Percentiles rank a stretch among this genome's conserved stretches.
phyloP scores from a whole-genome alignment of 768 basidiomycete species.

The Psilocybe azurescens region DNA sequence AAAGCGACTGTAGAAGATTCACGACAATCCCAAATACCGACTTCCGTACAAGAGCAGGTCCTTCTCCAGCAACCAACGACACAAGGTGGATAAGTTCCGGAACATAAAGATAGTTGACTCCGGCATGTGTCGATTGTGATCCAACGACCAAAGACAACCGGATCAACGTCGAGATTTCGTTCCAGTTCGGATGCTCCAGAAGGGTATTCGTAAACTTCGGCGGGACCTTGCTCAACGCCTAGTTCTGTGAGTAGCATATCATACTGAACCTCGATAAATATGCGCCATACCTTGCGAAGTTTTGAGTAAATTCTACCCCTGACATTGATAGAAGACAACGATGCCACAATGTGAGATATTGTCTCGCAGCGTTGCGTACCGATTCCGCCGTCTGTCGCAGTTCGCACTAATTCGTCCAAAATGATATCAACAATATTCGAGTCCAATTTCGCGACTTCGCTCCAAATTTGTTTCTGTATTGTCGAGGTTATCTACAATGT shows the following conservation, averaged over 20 bases:
- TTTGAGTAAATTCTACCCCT: constrained; percentile 80
- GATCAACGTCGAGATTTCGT: constrained; percentile 79
- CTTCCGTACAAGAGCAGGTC: constrained; percentile 74
- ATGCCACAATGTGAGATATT: constrained; percentile 74
- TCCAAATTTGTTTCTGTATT: constrained; percentile 80
- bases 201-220: constrained; percentile 66
- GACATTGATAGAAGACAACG: constrained; percentile 76
- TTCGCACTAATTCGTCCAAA: constrained; percentile 79
- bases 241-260: not conserved
- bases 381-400: constrained; percentile 84
- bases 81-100: constrained; percentile 85
- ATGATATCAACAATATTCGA: constrained; percentile 70
- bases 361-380: constrained; percentile 78
- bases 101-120: constrained; percentile 77
- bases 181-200: constrained; percentile 76
- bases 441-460: constrained; percentile 74
- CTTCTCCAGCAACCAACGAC: constrained; percentile 77
- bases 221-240: constrained; percentile 80
- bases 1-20: constrained; percentile 82
- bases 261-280: not conserved
- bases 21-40: constrained; percentile 83
- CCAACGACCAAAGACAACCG: constrained; percentile 77
- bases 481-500: constrained; percentile 59
- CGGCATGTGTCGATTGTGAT: constrained; percentile 65
- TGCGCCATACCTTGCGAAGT: constrained; percentile 68